A percentile compares a stretch with the other conserved stretches of the same genome.
These are phyloP conservation scores for Ceratocystis albifundus DNA, from an alignment of 2,329 filamentous ascomycete species.

Conservation along the genomic window DNA sequence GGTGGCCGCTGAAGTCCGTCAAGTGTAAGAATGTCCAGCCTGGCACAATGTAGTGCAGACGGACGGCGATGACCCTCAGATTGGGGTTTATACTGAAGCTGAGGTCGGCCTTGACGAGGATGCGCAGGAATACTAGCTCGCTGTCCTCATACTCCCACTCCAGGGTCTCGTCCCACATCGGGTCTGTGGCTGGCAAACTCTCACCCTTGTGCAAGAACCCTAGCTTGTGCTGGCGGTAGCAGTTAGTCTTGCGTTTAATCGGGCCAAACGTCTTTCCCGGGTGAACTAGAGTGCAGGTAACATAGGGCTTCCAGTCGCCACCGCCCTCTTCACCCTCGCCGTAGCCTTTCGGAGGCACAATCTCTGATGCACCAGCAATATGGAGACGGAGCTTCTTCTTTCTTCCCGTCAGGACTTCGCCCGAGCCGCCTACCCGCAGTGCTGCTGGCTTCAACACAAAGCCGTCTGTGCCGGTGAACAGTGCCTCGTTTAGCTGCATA, in stretches of 20 bases:
- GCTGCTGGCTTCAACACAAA: constrained; percentile 54
- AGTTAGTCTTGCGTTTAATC: constrained; percentile 50
- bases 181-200: constrained; percentile 48
- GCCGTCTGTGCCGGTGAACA: constrained; percentile 53
- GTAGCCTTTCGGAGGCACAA: constrained; percentile 35
- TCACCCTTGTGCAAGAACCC: constrained; percentile 47
- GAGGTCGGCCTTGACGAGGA: constrained; percentile 57
- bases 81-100: constrained; percentile 51
- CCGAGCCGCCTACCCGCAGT: constrained; percentile 45
- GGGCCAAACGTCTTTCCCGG: constrained; percentile 40
- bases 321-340: constrained; percentile 18
- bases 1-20: constrained; percentile 51
- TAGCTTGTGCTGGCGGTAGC: constrained; percentile 49
- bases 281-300: constrained; percentile 54
- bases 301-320: constrained; percentile 41
- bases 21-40: constrained; percentile 55
- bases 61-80: constrained; percentile 49
- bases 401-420: constrained; percentile 36
- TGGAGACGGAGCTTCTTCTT: constrained; percentile 44
- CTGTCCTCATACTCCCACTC: constrained; percentile 60
- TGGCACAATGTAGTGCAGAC: constrained; percentile 43
- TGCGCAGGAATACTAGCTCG: constrained; percentile 51
- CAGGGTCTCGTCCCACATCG: constrained; percentile 53
- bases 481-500: constrained; percentile 57
- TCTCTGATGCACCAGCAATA: constrained; percentile 50